Percentiles rank a stretch among this genome's conserved stretches.
These are phyloP conservation scores for Phytopythium sindhum DNA, from an alignment of 352 stramenopile species.

Conservation along the genomic window DNA sequence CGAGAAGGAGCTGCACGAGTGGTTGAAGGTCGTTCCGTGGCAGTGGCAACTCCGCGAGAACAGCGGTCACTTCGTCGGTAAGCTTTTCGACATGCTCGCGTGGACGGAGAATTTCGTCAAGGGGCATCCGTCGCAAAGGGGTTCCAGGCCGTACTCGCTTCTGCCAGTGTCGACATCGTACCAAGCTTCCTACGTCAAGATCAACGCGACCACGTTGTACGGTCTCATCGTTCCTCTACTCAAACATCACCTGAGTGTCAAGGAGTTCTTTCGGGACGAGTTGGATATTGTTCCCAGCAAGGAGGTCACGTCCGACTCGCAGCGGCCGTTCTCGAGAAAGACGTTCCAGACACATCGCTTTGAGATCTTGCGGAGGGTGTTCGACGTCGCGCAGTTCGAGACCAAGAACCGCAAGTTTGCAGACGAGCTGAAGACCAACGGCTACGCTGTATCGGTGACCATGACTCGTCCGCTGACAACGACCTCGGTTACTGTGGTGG, in stretches of 20 bases:
- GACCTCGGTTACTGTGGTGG: neutral
- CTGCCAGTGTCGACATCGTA: slow-evolving; percentile 7
- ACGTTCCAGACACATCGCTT: slow-evolving; percentile 6
- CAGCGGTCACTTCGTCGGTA: slow-evolving; percentile 2
- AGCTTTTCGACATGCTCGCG: slow-evolving; percentile 2
- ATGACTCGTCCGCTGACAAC: slow-evolving; percentile 7
- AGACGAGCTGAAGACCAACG: slow-evolving; percentile 10
- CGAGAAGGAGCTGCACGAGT: slow-evolving; percentile 9
- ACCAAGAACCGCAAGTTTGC: slow-evolving; percentile 8
- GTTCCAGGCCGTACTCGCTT: slow-evolving; percentile 8
- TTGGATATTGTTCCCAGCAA: slow-evolving; percentile 1
- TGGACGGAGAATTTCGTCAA: slow-evolving; percentile 6
- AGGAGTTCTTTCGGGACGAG: neutral
- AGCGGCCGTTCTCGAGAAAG: neutral
- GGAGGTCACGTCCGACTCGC: neutral
- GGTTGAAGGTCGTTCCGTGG: slow-evolving; percentile 8
- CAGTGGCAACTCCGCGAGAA: slow-evolving; percentile 4
- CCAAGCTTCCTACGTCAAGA: slow-evolving; percentile 11
- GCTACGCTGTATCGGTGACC: slow-evolving; percentile 7
- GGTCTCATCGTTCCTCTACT: slow-evolving; percentile 7
- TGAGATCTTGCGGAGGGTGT: slow-evolving; percentile 7
- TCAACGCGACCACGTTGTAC: slow-evolving; percentile 10
- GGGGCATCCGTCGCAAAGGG: slow-evolving; percentile 4
- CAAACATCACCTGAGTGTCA: neutral
- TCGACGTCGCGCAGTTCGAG: slow-evolving; percentile 11